These are phyloP conservation scores for Pneumocystis canis DNA, from an alignment of 1,139 yeast genomes.

Conservation along the genomic window DNA sequence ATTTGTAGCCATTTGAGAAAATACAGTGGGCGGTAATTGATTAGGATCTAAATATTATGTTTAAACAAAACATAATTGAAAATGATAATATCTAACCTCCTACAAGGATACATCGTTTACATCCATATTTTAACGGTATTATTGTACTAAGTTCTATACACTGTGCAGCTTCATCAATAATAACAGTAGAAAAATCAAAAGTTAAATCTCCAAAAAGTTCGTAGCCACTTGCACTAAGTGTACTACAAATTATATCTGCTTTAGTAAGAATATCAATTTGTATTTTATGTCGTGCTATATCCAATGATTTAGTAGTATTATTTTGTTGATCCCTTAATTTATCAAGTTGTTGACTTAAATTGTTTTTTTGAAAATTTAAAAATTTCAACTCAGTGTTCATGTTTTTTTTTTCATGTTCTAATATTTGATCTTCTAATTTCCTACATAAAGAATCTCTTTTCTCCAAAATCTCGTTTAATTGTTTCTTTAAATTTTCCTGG, in stretches of 20 bases:
- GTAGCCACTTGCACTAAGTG: conserved; percentile 91
- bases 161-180: conserved; percentile 96
- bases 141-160: conserved; percentile 87
- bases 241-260: conserved; percentile 85
- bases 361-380: conserved; percentile 46
- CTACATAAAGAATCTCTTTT: conserved; percentile 37
- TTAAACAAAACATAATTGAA: neutral
- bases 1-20: conserved; percentile 74
- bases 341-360: conserved; percentile 59
- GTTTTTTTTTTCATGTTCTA: conserved; percentile 17
- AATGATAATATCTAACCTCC: conserved; percentile 31
- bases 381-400: conserved; percentile 16
- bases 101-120: conserved; percentile 85
- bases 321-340: conserved; percentile 61
- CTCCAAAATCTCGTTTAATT: conserved; percentile 37
- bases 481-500: conserved; percentile 37
- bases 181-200: conserved; percentile 76
- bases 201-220: conserved; percentile 63
- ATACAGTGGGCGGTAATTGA: conserved; percentile 95
- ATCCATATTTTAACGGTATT: conserved; percentile 87
- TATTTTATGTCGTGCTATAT: conserved; percentile 57
- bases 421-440: conserved; percentile 22
- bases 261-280: conserved; percentile 58
- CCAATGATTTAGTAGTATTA: conserved; percentile 57
- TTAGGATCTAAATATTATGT: conserved; percentile 50